Base-by-base conservation (phyloP, 805 yeast genomes). In the Wickerhamiella sergipiensis region DNA sequence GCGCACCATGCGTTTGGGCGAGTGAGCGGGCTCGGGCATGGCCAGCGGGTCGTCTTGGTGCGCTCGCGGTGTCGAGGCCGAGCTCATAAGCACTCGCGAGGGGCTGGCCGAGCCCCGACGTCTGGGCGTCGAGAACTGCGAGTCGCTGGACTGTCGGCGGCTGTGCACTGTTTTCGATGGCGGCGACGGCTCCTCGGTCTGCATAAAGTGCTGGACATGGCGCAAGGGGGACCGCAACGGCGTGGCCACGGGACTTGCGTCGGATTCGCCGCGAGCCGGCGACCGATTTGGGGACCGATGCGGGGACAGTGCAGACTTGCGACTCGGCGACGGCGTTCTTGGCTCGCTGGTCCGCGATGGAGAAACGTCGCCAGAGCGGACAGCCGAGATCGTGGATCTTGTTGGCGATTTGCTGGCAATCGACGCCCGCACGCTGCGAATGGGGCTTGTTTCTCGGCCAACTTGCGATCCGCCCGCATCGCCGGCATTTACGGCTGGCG, bases 401-500 rank as follows among this genome's bases (percentile, higher is more conserved):
- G 40, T 15, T 6, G 40, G 40, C 18, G 40, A 36, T 17, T 17
- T 15, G 40, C 19, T 15, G 7, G 19, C 19, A 36, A 36, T n/a
- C 7, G 40, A 36, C 18, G 18, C 40, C 7, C 40, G 40, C 5
- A 36, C 15, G 40, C 19, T 36, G 19, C 40, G 40, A 13, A 36
- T 36, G 3, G 40, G 40, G 15, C 40, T 36, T 15, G 19, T n/a
- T 17, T 17, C 21, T 71, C 84, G 12, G 55, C 83, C 61, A 79
- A 80, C 22, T 78, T 78, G 59, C 19, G 51, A 69, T 0, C 60
- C 89, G 21, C 66, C 90, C 38, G n/a, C n/a, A n/a, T n/a, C n/a
- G 71, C 73, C 38, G 68, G 94, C 46, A 76, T 87, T 53, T 95
- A 90, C 60, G 85, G 19, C 40, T 3, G 40, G 19, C 17, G 40